Conservation (phyloP, 2,329 filamentous ascomycete genomes). For the Fusarium tanahbumbuense region DNA sequence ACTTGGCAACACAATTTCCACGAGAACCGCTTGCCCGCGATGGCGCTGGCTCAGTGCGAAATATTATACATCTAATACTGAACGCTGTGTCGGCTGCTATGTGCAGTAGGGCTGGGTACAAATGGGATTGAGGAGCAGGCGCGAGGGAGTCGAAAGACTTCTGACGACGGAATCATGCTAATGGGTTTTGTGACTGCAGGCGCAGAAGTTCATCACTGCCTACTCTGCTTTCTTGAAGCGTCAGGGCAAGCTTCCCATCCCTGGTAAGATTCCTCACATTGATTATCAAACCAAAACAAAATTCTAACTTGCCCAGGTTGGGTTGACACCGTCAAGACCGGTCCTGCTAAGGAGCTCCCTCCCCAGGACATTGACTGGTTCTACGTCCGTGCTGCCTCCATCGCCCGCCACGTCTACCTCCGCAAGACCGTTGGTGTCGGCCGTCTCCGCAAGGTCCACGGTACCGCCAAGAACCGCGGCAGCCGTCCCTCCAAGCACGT, state of each 20-base stretch:
- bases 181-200: conserved; percentile 69
- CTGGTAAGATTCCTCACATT: conserved; percentile 69
- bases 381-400: conserved; percentile 88
- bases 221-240: conserved; percentile 93
- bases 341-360: conserved; percentile 94
- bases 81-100: conserved; percentile 39
- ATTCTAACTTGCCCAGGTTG: conserved; percentile 72
- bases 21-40: conserved; percentile 39
- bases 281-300: fast-evolving
- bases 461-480: conserved; percentile 96
- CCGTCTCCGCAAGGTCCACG: conserved; percentile 96
- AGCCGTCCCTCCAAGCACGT: conserved; percentile 92
- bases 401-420: conserved; percentile 98
- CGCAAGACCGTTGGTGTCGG: conserved; percentile 99
- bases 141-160: conserved; percentile 79
- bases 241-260: conserved; percentile 91
- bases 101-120: conserved; percentile 38
- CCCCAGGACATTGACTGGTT: conserved; percentile 99
- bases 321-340: conserved; percentile 99
- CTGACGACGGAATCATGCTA: conserved; percentile 80
- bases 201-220: conserved; percentile 88
- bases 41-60: conserved; percentile 39
- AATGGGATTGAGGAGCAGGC: conserved; percentile 68
- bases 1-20: conserved; percentile 48
- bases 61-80: conserved; percentile 17